phyloP scores from a whole-genome alignment of 768 basidiomycete genomes.

The Cystobasidium ongulense region DNA sequence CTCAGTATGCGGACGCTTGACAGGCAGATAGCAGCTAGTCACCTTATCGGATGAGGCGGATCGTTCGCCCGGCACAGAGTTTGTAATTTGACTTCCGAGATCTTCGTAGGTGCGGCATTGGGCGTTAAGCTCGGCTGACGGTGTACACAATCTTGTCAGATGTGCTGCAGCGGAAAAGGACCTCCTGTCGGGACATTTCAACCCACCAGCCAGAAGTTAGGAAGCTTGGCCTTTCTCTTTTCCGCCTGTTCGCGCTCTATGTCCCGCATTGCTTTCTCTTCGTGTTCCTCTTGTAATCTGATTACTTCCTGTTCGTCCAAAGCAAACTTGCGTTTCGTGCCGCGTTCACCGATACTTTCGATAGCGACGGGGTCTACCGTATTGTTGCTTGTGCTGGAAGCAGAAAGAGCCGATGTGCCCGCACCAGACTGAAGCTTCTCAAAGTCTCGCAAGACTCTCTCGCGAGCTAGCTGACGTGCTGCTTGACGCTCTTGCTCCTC shows the following conservation, averaged over 20 bases:
- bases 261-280: constrained; percentile 71
- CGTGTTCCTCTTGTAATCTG: constrained; percentile 65
- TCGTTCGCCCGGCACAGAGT: constrained; percentile 78
- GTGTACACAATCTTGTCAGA: background rate
- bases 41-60: constrained; percentile 71
- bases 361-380: background rate
- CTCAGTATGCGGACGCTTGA: background rate
- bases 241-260: constrained; percentile 67
- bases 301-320: constrained; percentile 69
- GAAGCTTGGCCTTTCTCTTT: constrained; percentile 73
- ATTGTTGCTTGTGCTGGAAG: background rate
- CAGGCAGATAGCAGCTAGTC: background rate
- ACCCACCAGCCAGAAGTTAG: constrained; percentile 79
- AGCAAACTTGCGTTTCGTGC: constrained; percentile 73
- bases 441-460: constrained; percentile 80
- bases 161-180: constrained; percentile 12
- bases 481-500: constrained; percentile 69
- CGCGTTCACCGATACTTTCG: constrained; percentile 35
- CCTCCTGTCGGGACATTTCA: background rate
- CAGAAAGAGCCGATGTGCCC: background rate
- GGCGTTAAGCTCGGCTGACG: constrained; percentile 72
- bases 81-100: constrained; percentile 69
- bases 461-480: constrained; percentile 66
- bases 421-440: constrained; percentile 69
- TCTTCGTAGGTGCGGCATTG: constrained; percentile 58